A percentile compares a stretch with the other conserved stretches of the same genome.
Conservation (phyloP, 139 green algal genomes). For the Micromonas commoda region DNA sequence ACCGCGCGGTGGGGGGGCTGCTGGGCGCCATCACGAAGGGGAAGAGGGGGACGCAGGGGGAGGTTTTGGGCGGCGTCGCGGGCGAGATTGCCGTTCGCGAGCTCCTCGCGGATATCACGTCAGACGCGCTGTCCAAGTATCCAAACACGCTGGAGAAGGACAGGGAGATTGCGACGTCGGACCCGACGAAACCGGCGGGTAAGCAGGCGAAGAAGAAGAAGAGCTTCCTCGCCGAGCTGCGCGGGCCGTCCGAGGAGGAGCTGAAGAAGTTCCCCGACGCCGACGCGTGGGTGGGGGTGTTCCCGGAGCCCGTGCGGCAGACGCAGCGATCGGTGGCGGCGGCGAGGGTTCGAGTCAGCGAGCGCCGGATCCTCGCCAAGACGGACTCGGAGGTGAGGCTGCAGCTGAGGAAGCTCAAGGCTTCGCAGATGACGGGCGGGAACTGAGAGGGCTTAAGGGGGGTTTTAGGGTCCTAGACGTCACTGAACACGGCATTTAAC, state of each 20-base stretch:
- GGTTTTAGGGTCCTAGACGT: too few species aligned
- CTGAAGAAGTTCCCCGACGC: neutral
- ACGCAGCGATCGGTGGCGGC: constrained; percentile 8
- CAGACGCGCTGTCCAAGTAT: constrained; percentile 2
- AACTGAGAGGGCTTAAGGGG: neutral
- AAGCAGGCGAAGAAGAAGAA: neutral
- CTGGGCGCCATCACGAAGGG: neutral
- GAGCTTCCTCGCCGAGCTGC: neutral
- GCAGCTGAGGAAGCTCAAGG: constrained; percentile 18
- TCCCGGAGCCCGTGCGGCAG: neutral
- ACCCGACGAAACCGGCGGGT: neutral
- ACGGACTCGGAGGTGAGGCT: constrained; percentile 17
- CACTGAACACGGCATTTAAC: too few species aligned
- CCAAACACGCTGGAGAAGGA: constrained; percentile 17
- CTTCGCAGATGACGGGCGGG: neutral
- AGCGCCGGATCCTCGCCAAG: constrained; percentile 20
- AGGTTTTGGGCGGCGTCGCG: neutral
- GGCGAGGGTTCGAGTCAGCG: constrained; percentile 1
- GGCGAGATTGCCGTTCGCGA: constrained; percentile 21
- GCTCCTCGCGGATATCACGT: constrained; percentile 10
- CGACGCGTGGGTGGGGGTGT: constrained; percentile 8
- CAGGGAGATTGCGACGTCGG: neutral
- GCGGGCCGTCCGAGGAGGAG: neutral
- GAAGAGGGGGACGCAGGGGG: constrained; percentile 1
- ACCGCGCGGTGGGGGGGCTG: neutral